phyloP scores from a whole-genome alignment of 2,329 filamentous ascomycete genomes.

The Cladophialophora bantiana region DNA sequence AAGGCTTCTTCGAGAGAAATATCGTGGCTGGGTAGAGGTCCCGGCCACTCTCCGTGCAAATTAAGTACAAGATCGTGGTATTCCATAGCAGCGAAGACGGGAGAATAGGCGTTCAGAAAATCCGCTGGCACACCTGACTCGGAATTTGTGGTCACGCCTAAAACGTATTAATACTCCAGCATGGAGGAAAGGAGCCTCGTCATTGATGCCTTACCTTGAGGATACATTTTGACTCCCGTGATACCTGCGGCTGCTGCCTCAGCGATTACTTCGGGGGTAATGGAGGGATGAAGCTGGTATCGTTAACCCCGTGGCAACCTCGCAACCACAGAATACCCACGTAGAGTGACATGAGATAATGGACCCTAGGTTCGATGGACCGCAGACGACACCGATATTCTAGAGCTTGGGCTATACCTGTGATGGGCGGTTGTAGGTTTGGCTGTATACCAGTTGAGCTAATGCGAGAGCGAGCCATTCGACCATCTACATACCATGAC shows the following conservation, averaged over 20 bases:
- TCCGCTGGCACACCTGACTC: slow-evolving; percentile 54
- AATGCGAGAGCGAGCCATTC: not conserved
- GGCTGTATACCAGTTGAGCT: slow-evolving; percentile 58
- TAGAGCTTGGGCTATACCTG: slow-evolving; percentile 67
- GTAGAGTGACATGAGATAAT: slow-evolving; percentile 76
- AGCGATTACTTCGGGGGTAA: slow-evolving; percentile 73
- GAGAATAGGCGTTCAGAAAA: slow-evolving; percentile 52
- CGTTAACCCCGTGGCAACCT: not conserved
- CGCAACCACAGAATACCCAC: slow-evolving; percentile 42
- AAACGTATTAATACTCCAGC: slow-evolving; percentile 29
- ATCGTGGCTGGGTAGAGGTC: slow-evolving; percentile 35
- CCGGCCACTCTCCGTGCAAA: slow-evolving; percentile 86
- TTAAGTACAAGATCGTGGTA: slow-evolving; percentile 82
- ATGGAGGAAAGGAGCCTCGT: not conserved
- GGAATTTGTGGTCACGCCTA: slow-evolving; percentile 66
- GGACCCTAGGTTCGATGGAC: slow-evolving; percentile 56
- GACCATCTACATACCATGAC: slow-evolving; percentile 54
- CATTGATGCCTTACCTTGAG: slow-evolving; percentile 12
- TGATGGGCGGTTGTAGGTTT: slow-evolving; percentile 70
- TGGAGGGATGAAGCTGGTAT: slow-evolving; percentile 57
- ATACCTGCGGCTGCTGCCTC: slow-evolving; percentile 74
- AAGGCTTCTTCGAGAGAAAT: slow-evolving; percentile 74
- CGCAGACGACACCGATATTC: slow-evolving; percentile 63
- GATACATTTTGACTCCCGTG: slow-evolving; percentile 64
- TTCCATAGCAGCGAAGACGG: slow-evolving; percentile 89